Evolutionary conservation across 169 alveolate species (phyloP), one percentile per base, ranked within the genome.

Genomic region (Plasmodium fragile): DNA sequence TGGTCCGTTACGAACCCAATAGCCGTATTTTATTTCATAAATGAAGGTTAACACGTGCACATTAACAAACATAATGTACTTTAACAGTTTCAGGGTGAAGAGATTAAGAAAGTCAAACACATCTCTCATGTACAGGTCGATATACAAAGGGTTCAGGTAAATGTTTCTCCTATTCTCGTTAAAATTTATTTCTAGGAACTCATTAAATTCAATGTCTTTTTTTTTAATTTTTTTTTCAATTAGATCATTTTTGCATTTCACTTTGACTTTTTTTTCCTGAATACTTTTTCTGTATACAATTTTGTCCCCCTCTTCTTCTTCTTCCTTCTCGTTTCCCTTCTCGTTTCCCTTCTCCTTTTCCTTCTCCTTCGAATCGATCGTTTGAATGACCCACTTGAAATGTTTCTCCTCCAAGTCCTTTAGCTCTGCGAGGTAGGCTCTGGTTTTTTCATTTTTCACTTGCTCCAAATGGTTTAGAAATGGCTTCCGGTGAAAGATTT

Each of bases 1-100:
- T 10, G 90, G 90, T 8, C 94, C 94, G 52, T 80, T 89, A 8
- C 94, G 65, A 36, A 89, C 94, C 94, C 94, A 89, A 7, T 89
- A 89, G 4, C 94, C 94, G 49, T 89, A 77, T 65, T 89, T 89
- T 25, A 89, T 89, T 65, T 89, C 94, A 89, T 65, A 89, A 34
- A 89, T 59, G 65, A 89, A 89, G n/a, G 77, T 22, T 45, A 89
- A 16, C 13, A 80, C 55, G 43, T 89, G 41, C 5, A 89, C 43
- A 65, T 77, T 89, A n/a, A 89, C 72, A 89, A 43, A 89, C 11
- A 89, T 75, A 6, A 89, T 69, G 22, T 41, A 34, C 34, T 89
- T 89, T 13, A 89, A 79, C 4, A 89, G 72, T 72, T 89, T 77
- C 7, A 59, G 69, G 16, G 55, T 45, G 72, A 89, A 89, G 8